These are phyloP conservation scores for Rhizomucor pusillus DNA, from an alignment of 371 early-diverging fungal species.

Conservation along the genomic window DNA sequence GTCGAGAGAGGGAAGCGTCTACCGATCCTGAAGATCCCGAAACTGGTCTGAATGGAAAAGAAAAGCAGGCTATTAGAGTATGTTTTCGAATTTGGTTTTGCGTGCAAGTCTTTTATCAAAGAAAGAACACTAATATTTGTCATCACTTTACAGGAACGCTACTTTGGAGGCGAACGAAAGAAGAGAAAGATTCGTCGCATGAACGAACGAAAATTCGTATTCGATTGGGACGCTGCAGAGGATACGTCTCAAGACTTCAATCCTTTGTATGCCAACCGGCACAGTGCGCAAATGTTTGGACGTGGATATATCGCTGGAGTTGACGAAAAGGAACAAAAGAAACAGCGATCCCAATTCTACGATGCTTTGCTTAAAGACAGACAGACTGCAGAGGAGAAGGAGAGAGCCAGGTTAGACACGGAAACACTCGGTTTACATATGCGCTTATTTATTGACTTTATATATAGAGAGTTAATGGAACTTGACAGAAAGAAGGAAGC, in stretches of 20 bases:
- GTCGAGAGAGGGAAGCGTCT: constrained; percentile 13
- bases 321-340: constrained; percentile 76
- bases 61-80: constrained; percentile 51
- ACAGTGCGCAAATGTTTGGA: constrained; percentile 86
- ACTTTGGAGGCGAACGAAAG: constrained; percentile 82
- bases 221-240: constrained; percentile 95
- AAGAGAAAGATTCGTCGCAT: constrained; percentile 78
- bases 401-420: constrained; percentile 54
- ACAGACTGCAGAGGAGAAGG: constrained; percentile 64
- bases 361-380: constrained; percentile 65
- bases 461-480: constrained; percentile 59
- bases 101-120: background rate
- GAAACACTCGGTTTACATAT: background rate
- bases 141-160: constrained; percentile 61
- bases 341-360: constrained; percentile 68
- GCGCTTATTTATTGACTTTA: background rate
- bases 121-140: background rate
- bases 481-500: constrained; percentile 65
- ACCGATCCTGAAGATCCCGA: constrained; percentile 14
- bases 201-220: constrained; percentile 92
- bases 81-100: background rate
- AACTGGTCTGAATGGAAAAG: constrained; percentile 36
- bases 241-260: constrained; percentile 93
- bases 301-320: constrained; percentile 91
- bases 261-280: constrained; percentile 82